Evolutionary conservation across 2,329 filamentous ascomycete genomes (phyloP).

Genomic region (Boeremia lycopersici): DNA sequence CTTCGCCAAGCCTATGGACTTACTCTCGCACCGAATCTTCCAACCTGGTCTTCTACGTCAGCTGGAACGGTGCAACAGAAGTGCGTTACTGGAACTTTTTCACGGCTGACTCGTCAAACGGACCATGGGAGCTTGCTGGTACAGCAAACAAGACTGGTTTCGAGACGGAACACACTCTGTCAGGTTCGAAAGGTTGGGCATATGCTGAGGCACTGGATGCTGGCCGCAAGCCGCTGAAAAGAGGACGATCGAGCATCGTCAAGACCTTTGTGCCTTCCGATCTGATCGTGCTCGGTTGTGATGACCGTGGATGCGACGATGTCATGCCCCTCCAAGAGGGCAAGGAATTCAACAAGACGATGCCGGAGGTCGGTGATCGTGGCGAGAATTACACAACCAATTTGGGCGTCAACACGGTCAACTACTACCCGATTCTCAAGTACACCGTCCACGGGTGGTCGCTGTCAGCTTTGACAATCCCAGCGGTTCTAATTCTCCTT

Average conservation of each 20-base stretch:
- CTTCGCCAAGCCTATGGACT: conserved; percentile 23
- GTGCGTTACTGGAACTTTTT: conserved; percentile 41
- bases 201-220: conserved; percentile 11
- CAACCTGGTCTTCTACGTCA: conserved; percentile 29
- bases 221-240: conserved; percentile 4
- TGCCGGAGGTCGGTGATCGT: conserved; percentile 6
- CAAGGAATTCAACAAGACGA: conserved; percentile 8
- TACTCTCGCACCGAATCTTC: conserved; percentile 7
- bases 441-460: conserved; percentile 1
- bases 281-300: conserved; percentile 1
- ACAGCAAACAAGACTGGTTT: conserved; percentile 8
- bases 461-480: neutral
- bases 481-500: conserved; percentile 1
- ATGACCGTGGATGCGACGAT: conserved; percentile 11
- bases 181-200: conserved; percentile 6
- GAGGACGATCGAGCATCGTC: conserved; percentile 6
- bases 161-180: conserved; percentile 3
- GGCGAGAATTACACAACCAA: conserved; percentile 3
- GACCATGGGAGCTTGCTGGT: conserved; percentile 5
- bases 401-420: conserved; percentile 6
- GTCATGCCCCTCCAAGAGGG: conserved; percentile 4
- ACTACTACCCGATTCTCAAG: conserved; percentile 1
- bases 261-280: conserved; percentile 14
- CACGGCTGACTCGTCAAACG: conserved; percentile 1
- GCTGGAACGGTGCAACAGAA: conserved; percentile 40